Evolutionary conservation across 345 rosid species (phyloP).

Genomic region (Gossypioides kirkii): DNA sequence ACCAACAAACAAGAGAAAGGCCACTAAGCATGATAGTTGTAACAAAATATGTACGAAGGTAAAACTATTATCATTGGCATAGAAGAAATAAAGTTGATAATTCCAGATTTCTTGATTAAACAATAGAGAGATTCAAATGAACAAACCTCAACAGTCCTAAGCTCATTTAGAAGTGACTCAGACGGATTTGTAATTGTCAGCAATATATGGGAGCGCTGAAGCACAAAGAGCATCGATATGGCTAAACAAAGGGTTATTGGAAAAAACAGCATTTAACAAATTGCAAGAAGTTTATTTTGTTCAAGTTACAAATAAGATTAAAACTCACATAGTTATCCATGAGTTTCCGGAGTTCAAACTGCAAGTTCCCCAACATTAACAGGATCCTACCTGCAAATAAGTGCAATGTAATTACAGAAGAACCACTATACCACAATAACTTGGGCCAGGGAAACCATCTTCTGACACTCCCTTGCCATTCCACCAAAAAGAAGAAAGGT

Average conservation of each 20-base stretch:
- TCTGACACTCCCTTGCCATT: neutral
- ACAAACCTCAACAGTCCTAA: slow-evolving; percentile 93
- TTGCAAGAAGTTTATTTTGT: neutral
- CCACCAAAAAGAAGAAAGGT: slow-evolving; percentile 2
- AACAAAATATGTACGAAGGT: neutral
- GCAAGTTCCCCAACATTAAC: slow-evolving; percentile 73
- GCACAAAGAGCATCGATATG: slow-evolving; percentile 17
- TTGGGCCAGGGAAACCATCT: neutral
- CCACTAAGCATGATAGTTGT: slow-evolving; percentile 16
- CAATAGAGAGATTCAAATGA: slow-evolving; percentile 12
- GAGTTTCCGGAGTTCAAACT: slow-evolving; percentile 79
- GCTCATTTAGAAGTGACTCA: slow-evolving; percentile 87
- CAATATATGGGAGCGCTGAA: slow-evolving; percentile 83
- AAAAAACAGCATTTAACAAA: neutral
- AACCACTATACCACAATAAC: neutral
- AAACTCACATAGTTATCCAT: slow-evolving; percentile 86
- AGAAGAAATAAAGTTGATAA: slow-evolving; percentile 1
- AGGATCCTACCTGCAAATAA: slow-evolving; percentile 58
- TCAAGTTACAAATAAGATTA: slow-evolving; percentile 7
- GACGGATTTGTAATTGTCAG: slow-evolving; percentile 87
- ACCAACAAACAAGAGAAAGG: slow-evolving; percentile 20
- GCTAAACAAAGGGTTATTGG: neutral
- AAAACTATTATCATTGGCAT: neutral
- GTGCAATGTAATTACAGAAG: slow-evolving; percentile 15
- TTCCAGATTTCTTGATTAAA: slow-evolving; percentile 8